These are phyloP conservation scores for Lactifluus rugatus DNA, from an alignment of 768 basidiomycete genomes.

Conservation along the genomic window DNA sequence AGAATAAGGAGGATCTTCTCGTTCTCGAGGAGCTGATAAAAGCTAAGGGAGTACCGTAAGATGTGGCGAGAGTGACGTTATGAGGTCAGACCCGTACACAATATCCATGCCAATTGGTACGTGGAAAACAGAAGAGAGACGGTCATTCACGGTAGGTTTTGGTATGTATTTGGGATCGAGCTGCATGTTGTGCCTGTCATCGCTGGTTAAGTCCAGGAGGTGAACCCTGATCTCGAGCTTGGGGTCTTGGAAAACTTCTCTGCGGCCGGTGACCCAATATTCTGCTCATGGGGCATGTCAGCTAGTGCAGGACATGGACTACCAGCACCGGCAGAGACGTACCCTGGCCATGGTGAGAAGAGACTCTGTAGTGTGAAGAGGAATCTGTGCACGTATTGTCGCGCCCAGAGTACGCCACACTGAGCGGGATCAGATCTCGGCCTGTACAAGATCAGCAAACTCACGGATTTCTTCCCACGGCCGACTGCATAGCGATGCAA, in stretches of 20 bases:
- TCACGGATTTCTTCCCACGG: neutral
- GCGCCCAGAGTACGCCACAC: neutral
- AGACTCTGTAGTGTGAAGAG: neutral
- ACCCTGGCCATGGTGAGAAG: neutral
- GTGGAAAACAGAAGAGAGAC: neutral
- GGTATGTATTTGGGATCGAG: conserved; percentile 4
- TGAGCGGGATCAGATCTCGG: neutral
- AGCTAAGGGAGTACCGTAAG: neutral
- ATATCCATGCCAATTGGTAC: neutral
- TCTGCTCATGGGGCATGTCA: neutral
- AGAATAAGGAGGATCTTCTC: conserved; percentile 12
- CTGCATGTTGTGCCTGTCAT: conserved; percentile 9
- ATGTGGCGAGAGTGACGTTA: neutral
- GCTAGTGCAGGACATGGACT: neutral
- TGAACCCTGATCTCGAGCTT: neutral
- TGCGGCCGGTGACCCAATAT: conserved; percentile 7
- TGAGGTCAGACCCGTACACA: neutral
- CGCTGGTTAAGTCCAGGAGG: conserved; percentile 3
- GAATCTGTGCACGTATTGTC: neutral
- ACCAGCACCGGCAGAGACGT: neutral
- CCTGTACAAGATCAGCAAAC: neutral
- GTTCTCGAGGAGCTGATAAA: conserved; percentile 13
- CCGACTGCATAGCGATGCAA: neutral
- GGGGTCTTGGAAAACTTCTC: neutral
- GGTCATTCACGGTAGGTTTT: neutral